phyloP scores from a whole-genome alignment of 768 basidiomycete genomes.

The Trichaptum fuscoviolaceum region DNA sequence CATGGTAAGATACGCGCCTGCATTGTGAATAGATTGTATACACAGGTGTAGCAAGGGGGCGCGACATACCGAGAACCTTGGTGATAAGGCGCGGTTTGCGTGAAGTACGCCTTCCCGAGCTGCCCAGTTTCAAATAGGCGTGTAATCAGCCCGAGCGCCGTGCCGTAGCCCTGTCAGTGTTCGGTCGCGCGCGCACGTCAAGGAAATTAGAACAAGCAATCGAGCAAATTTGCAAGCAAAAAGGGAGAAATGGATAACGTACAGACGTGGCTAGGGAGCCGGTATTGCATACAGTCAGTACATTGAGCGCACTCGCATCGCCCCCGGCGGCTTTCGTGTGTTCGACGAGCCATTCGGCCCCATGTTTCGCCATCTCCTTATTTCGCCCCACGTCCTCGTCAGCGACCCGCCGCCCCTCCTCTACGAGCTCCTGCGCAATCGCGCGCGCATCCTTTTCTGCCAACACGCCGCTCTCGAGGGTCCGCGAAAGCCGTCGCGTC shows the following conservation, averaged over 20 bases:
- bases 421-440: slow-evolving; percentile 51
- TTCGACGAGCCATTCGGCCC: slow-evolving; percentile 79
- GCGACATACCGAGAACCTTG: slow-evolving; percentile 70
- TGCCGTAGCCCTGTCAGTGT: slow-evolving; percentile 77
- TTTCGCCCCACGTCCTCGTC: slow-evolving; percentile 87
- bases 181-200: too few relatives aligned
- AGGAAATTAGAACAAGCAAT: too few relatives aligned
- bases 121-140: slow-evolving; percentile 75
- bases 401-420: slow-evolving; percentile 70
- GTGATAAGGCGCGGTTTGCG: slow-evolving; percentile 92
- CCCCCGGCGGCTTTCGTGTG: slow-evolving; percentile 36
- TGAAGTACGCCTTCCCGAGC: slow-evolving; percentile 82
- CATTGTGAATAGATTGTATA: background rate
- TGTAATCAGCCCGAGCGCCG: slow-evolving; percentile 90
- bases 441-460: slow-evolving; percentile 38
- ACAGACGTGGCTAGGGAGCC: slow-evolving; percentile 93
- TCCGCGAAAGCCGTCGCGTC: slow-evolving; percentile 59
- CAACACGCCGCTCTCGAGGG: slow-evolving; percentile 34
- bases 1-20: background rate
- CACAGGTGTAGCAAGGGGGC: background rate
- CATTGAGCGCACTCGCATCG: slow-evolving; percentile 53
- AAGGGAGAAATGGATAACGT: slow-evolving; percentile 20
- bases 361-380: slow-evolving; percentile 76
- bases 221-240: too few relatives aligned
- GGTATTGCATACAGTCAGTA: slow-evolving; percentile 96